Evolutionary conservation across 257 asterid species (phyloP), one percentile per base, ranked within the genome.

Genomic region (Fraxinus quadrangulata): DNA sequence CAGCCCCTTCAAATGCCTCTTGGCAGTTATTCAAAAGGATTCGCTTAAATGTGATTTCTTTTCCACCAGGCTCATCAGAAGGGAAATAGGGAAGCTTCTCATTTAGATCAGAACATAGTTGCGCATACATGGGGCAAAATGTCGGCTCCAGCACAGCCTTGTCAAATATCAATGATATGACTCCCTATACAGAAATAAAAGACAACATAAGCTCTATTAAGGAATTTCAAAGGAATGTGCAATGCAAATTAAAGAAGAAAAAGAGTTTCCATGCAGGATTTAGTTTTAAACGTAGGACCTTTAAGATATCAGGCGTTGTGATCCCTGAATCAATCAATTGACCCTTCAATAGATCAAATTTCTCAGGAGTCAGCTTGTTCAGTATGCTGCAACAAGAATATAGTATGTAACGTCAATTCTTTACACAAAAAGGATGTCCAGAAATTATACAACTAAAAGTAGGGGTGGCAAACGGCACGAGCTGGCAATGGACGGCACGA

Each of bases 321-420:
- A 96, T 96, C 76, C 99, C 99, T 34, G 99, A 90, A 73, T 96
- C 97, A n/a, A 96, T 88, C 83, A 96, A 83, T 76, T 96, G 99
- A 72, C 92, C 98, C 87, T 96, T 96, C 65, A 96, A 90, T 63
- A 93, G 87, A 84, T 92, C 99, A 75, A 93, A 96, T 85, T 96
- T 96, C 77, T 93, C 98, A 1, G 99, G 99, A 68, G 99, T 93
- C 86, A 96, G 88, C 94, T 93, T 96, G 87, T 96, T 96, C 88
- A 96, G 84, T 83, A 96, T 96, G 51, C 99, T 93, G 91, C 86
- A 85, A 49, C 73, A 78, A 79, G 67, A 26, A 71, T 11, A 63
- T 23, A 63, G 68, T 12, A 3, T 24, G 8, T 11, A 61, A 23
- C 71, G 78, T 36, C 77, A 78, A 74, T 47, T 80, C 17, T 28